These are phyloP conservation scores for Aspergillus sp. DNA, from an alignment of 2,329 filamentous ascomycete genomes.

Conservation along the genomic window DNA sequence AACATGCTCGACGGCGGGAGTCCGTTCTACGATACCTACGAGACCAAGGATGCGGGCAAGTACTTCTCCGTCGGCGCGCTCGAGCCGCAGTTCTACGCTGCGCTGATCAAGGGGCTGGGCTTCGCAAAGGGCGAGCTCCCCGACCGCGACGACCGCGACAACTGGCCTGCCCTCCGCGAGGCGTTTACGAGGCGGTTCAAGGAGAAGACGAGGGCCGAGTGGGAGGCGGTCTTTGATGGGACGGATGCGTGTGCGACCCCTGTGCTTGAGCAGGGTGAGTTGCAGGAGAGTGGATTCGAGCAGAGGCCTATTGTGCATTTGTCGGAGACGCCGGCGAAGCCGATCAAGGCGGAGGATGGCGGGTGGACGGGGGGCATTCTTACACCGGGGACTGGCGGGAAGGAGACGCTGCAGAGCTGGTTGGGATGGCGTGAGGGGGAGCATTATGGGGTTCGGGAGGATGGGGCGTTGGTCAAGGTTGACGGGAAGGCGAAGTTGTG, in stretches of 20 bases:
- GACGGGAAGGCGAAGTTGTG: conserved; percentile 38
- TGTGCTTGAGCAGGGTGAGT: conserved; percentile 74
- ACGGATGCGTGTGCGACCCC: conserved; percentile 94
- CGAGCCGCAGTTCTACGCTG: conserved; percentile 81
- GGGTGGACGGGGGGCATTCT: conserved; percentile 69
- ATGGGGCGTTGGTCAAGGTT: conserved; percentile 64
- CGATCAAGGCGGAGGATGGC: conserved; percentile 62
- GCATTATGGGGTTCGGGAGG: conserved; percentile 67
- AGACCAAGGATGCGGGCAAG: conserved; percentile 71
- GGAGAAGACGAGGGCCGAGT: conserved; percentile 72
- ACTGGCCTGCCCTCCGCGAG: conserved; percentile 70
- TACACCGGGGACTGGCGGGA: conserved; percentile 71
- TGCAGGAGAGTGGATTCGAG: conserved; percentile 62
- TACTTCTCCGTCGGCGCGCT: conserved; percentile 90
- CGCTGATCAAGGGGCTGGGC: conserved; percentile 68
- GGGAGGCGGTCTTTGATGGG: conserved; percentile 85
- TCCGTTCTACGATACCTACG: conserved; percentile 89
- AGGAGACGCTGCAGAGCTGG: conserved; percentile 72
- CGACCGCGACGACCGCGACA: conserved; percentile 60
- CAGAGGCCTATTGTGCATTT: conserved; percentile 57
- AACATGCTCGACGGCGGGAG: conserved; percentile 84
- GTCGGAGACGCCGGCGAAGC: conserved; percentile 69
- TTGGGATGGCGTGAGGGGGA: conserved; percentile 74
- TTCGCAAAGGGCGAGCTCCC: conserved; percentile 55
- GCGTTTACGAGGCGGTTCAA: conserved; percentile 69